Percentiles rank a stretch among this genome's conserved stretches.
These are phyloP conservation scores for Nakazawaea sp. DNA, from an alignment of 805 yeast genomes.

Conservation along the genomic window DNA sequence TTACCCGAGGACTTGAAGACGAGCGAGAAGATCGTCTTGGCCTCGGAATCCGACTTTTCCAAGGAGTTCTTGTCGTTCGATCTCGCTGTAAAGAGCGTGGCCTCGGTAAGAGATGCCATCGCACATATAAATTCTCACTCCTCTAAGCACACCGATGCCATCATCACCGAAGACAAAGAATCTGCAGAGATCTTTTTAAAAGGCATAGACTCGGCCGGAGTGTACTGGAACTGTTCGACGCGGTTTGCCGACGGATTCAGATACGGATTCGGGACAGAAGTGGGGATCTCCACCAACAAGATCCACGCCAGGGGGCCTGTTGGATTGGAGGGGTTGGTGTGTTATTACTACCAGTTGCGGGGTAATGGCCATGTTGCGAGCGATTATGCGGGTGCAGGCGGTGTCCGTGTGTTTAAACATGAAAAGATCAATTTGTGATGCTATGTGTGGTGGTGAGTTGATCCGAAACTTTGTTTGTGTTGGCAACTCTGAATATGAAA, in stretches of 20 bases:
- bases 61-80: constrained; percentile 81
- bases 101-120: constrained; percentile 65
- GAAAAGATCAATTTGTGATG: constrained; percentile 33
- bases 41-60: constrained; percentile 64
- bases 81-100: constrained; percentile 64
- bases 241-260: constrained; percentile 98
- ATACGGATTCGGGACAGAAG: constrained; percentile 98
- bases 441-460: background rate
- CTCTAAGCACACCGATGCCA: constrained; percentile 93
- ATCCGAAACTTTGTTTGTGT: too few relatives aligned
- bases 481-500: too few relatives aligned
- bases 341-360: constrained; percentile 87
- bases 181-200: constrained; percentile 72
- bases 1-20: constrained; percentile 15
- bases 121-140: constrained; percentile 84
- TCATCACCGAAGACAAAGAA: constrained; percentile 67
- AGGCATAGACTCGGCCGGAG: constrained; percentile 92
- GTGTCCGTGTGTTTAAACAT: constrained; percentile 70
- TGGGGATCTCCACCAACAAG: constrained; percentile 94
- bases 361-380: constrained; percentile 93
- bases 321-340: constrained; percentile 93
- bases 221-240: constrained; percentile 96
- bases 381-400: constrained; percentile 93
- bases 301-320: constrained; percentile 99
- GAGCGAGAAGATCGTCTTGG: constrained; percentile 30